Evolutionary conservation across 805 yeast species (phyloP), one percentile per base, ranked within the genome.

Genomic region (Wickerhamiella domercqiae): DNA sequence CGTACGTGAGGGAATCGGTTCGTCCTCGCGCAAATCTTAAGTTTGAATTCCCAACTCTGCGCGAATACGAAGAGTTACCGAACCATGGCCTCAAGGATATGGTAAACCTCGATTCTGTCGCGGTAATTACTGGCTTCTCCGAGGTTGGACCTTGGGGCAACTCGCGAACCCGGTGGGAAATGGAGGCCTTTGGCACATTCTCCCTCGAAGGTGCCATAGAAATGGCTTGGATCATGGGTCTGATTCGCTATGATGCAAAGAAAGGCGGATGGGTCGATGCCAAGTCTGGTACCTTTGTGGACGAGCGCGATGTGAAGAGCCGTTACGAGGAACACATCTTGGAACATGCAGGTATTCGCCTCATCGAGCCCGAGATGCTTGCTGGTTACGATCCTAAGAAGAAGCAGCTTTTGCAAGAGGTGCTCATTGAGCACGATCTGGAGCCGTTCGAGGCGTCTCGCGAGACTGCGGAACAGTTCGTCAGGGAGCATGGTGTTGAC

Each of bases 81-180:
- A 37, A 46, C 33, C 47, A 43, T 16, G 78, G 78, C 62, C 69
- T 90, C 53, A 86, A 80, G 59, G 95, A 94, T 42, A 67, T 90
- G 70, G 67, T 90, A 50, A 95, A 90, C 57, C 75, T 87, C 56
- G 96, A 86, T 57, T 73, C 74, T 49, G 90, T 84, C 42, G 71
- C 87, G 48, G 99, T 90, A 47, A 87, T 90, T 43, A 87, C 98
- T 34, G 99, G 99, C 64, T 90, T 87, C 67, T 68, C 95, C 46
- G 99, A 90, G 66, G 97, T 90, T 50, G 93, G 96, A 57, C 98
- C 98, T 54, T 93, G 96, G 94, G 98, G 98, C 73, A 84, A 86
- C 60, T 65, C 98, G 28, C 80, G 97, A 71, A 90, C 98, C 40
- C 75, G 98, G 70, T 90, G 98, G 98, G 97, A 90, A 64, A 90